phyloP scores from a whole-genome alignment of 2,329 filamentous ascomycete genomes.

The Epichloe hybrida region DNA sequence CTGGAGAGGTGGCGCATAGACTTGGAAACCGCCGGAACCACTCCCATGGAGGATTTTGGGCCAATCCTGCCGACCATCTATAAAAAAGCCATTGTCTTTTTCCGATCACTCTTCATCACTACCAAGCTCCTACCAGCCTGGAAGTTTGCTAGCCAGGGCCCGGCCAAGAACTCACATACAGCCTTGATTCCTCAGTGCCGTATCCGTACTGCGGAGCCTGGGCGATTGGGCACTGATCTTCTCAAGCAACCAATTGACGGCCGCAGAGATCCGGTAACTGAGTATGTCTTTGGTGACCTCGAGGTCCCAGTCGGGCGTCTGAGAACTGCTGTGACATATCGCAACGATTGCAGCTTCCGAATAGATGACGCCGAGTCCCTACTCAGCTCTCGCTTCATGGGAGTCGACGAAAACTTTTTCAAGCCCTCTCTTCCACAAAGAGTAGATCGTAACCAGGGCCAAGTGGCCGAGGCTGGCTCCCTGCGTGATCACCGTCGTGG shows the following conservation, averaged over 20 bases:
- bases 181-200: constrained; percentile 68
- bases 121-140: constrained; percentile 73
- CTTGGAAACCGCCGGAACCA: constrained; percentile 39
- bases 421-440: constrained; percentile 58
- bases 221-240: constrained; percentile 47
- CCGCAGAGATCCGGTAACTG: constrained; percentile 39
- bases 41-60: constrained; percentile 43
- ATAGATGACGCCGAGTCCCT: constrained; percentile 85
- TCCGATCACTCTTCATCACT: constrained; percentile 80
- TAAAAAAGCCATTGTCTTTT: constrained; percentile 93
- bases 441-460: constrained; percentile 20
- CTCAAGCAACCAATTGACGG: constrained; percentile 33
- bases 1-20: constrained; percentile 87
- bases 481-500: constrained; percentile 49
- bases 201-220: constrained; percentile 49
- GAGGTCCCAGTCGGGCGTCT: constrained; percentile 80
- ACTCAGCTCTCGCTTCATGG: constrained; percentile 86
- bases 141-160: constrained; percentile 63
- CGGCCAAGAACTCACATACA: constrained; percentile 55
- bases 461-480: constrained; percentile 53
- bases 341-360: constrained; percentile 79
- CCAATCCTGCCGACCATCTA: constrained; percentile 71
- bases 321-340: constrained; percentile 68
- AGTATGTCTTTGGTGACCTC: constrained; percentile 69
- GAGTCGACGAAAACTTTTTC: constrained; percentile 77